These are phyloP conservation scores for Pseudogymnoascus sp. DNA, from an alignment of 2,329 filamentous ascomycete genomes.

Conservation along the genomic window DNA sequence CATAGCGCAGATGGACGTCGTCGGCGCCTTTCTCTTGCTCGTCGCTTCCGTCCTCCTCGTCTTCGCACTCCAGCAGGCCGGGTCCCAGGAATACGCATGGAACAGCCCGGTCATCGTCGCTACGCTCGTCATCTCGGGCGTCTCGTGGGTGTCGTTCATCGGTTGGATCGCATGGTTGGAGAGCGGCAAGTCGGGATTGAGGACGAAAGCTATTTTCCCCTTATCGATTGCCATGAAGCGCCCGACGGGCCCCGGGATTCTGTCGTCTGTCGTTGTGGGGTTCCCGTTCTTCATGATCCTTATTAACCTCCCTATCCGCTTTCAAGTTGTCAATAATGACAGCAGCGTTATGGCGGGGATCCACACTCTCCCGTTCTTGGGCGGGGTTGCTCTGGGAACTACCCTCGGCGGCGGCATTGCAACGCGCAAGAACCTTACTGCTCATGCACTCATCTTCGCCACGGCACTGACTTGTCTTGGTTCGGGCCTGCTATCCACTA, in stretches of 20 bases:
- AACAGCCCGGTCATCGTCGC: conserved; percentile 33
- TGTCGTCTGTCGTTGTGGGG: conserved; percentile 49
- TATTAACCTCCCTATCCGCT: conserved; percentile 50
- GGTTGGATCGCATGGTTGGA: conserved; percentile 33
- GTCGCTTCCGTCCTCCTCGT: conserved; percentile 46
- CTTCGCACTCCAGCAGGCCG: conserved; percentile 44
- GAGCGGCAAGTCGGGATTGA: conserved; percentile 23
- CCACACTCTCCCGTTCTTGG: conserved; percentile 50
- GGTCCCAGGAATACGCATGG: conserved; percentile 31
- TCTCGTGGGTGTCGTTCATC: conserved; percentile 32
- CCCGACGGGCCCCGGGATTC: conserved; percentile 33
- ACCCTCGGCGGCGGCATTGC: conserved; percentile 47
- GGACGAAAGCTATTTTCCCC: conserved; percentile 17
- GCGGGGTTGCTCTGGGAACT: conserved; percentile 47
- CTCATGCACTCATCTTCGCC: conserved; percentile 41
- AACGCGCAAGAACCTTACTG: conserved; percentile 45
- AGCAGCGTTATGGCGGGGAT: conserved; percentile 46
- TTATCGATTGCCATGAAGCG: conserved; percentile 14
- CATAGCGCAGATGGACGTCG: conserved; percentile 38
- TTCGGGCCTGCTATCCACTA: conserved; percentile 40
- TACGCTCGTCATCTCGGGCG: conserved; percentile 32
- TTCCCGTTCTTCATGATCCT: conserved; percentile 51
- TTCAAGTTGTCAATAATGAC: conserved; percentile 50
- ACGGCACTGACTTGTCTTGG: conserved; percentile 45
- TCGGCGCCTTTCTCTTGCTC: conserved; percentile 46